Base-by-base conservation (phyloP, 768 basidiomycete species). In the Macrolepiota fuliginosa region DNA sequence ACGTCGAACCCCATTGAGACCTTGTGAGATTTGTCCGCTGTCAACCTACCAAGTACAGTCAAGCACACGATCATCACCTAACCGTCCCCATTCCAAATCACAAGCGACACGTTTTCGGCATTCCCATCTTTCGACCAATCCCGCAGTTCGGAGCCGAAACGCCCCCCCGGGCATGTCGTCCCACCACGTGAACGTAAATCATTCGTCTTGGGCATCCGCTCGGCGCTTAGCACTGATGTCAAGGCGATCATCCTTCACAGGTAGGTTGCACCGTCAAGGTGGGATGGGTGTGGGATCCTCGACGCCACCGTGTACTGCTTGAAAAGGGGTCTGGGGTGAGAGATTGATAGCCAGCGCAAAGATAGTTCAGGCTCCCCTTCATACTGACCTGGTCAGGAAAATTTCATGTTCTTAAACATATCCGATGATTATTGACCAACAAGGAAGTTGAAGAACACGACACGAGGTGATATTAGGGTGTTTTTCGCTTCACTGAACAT, bases 141-240 rank as follows among this genome's bases (percentile, higher is more conserved):
- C 36, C 19, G 45, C 45, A 29, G 22, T 17, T 32, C 56, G 46
- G 46, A 57, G 56, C 57, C 57, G 57, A 50, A 39, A 27, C 22
- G 15, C 37, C 56, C 19, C 29, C 29, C 24, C 35, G 36, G 22
- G 36, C 10, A 39, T 22, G 32, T 35, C 19, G n/a, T 12, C 13
- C 24, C 32, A 15, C 56, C 35, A 58, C 47, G 56, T 57, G 56
- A 57, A 35, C 46, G 22, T 25, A 36, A 10, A 54, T 11, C 53
- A 19, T 37, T 54, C 53, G 27, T 36, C 53, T 54, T 19, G 37
- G 35, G 19, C 36, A 12, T 35, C n/a, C 32, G 1, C 25, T 29
- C 15, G 27, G 17, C 29, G 25, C 6, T 42, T 10, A 32, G 29
- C 29, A 32, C 42, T 19, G 42, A 27, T 24, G 7, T 24, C 47